Evolutionary conservation across 331 rosid genomes (phyloP), one percentile per base, ranked within the genome.

Genomic region (Cydonia oblonga): DNA sequence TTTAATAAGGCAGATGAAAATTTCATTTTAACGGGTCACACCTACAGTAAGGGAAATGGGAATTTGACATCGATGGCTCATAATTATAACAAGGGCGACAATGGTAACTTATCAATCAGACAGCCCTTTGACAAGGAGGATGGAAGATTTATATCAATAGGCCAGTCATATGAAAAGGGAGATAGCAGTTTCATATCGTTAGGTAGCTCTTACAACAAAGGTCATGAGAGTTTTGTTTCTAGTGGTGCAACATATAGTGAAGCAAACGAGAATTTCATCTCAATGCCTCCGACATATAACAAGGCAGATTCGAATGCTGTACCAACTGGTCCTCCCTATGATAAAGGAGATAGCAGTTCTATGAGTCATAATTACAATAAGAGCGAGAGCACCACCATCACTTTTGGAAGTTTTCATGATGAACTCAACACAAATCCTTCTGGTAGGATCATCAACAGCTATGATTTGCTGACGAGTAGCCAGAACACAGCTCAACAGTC

Each of bases 91-190:
- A 90, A 89, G 85, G 86, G 88, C 11, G 86, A 83, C 22, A 82
- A 71, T 76, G 53, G 59, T 52, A 75, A 81, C 53, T 75, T 91
- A 61, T 89, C 98, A 15, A 88, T 87, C 84, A 83, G 90, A 83
- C 97, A 75, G 84, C 80, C 96, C 71, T 85, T 83, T 65, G 89
- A 84, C 73, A 86, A 87, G 83, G 88, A 80, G 63, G 90, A 84
- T 76, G 87, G 87, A 19, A 84, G 72, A 80, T 95, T 88, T 81
- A 83, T 89, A 70, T 85, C 96, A 67, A 83, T 87, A 79, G 91
- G 88, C 68, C 97, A 91, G 78, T 80, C 96, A 46, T 89, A 83
- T 77, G 93, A 85, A 75, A 95, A 86, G 82, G 93, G 83, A 22
- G 85, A 81, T 46, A 68, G 81, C 65, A 87, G 81, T 79, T 68